Evolutionary conservation across 495 filamentous ascomycete genomes (phyloP).

Genomic region (Friedmanniomyces simplex): DNA sequence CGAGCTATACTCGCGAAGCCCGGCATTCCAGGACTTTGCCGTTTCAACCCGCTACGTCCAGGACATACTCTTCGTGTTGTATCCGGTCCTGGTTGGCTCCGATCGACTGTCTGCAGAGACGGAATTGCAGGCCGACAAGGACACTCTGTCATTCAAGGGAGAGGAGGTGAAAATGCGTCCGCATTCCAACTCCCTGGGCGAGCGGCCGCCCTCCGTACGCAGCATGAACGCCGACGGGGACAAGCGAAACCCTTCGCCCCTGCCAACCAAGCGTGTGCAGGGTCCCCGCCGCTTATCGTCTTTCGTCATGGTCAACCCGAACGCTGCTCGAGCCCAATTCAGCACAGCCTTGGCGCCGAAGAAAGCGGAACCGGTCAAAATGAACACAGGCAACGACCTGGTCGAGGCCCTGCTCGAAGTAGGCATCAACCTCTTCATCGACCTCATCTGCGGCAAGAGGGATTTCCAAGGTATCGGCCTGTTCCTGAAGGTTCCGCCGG

Average conservation of each 20-base stretch:
- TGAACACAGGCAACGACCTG: slow-evolving; percentile 53
- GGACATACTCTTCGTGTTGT: slow-evolving; percentile 65
- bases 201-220: slow-evolving; percentile 53
- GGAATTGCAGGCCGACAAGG: slow-evolving; percentile 70
- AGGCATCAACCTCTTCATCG: slow-evolving; percentile 64
- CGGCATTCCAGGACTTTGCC: slow-evolving; percentile 70
- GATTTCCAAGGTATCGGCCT: slow-evolving; percentile 86
- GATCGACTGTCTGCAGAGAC: slow-evolving; percentile 70
- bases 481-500: slow-evolving; percentile 80
- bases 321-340: slow-evolving; percentile 50
- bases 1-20: slow-evolving; percentile 62
- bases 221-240: slow-evolving; percentile 49
- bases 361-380: slow-evolving; percentile 37
- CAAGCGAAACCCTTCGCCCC: slow-evolving; percentile 32
- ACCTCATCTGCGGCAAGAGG: slow-evolving; percentile 71
- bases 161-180: slow-evolving; percentile 73
- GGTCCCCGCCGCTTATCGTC: slow-evolving; percentile 68
- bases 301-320: slow-evolving; percentile 74
- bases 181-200: slow-evolving; percentile 45
- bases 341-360: slow-evolving; percentile 50
- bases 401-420: slow-evolving; percentile 67
- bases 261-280: slow-evolving; percentile 40
- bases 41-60: slow-evolving; percentile 66
- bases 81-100: slow-evolving; percentile 73
- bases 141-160: slow-evolving; percentile 72